Conservation (phyloP, 78 protist genomes). For the Capsaspora owczarzaki region DNA sequence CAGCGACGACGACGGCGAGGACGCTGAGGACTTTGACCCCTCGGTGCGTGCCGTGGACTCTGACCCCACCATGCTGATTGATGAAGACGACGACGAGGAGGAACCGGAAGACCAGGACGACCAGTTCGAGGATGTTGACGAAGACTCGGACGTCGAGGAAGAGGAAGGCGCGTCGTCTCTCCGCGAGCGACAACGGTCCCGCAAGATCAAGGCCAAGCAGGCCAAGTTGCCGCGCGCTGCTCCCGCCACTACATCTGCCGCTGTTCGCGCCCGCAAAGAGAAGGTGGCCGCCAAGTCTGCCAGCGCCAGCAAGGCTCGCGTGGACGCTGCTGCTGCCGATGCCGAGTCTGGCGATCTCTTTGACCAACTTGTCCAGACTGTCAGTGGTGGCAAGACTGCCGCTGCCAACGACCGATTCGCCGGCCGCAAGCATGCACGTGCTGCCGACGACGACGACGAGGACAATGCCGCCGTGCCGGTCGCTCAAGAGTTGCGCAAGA, state of each 20-base stretch:
- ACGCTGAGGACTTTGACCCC: not conserved
- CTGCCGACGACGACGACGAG: not conserved
- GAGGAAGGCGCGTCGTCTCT: not conserved
- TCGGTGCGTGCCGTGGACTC: not conserved
- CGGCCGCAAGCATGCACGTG: not conserved
- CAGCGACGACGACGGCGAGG: not conserved
- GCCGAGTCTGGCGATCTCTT: too few species aligned
- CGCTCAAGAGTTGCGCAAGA: not conserved
- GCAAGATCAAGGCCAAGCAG: not conserved
- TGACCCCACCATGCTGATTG: not conserved
- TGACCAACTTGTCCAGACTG: too few species aligned
- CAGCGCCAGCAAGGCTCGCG: not conserved
- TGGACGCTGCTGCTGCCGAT: not conserved
- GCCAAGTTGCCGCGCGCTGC: not conserved
- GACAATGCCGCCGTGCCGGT: not conserved
- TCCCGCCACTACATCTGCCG: not conserved
- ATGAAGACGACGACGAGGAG: slow-evolving; percentile 4
- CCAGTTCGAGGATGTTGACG: not conserved
- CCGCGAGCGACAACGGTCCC: not conserved
- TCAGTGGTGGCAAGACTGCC: too few species aligned
- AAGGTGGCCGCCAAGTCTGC: not conserved
- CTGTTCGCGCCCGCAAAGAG: not conserved
- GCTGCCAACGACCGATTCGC: too few species aligned
- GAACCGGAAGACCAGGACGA: not conserved
- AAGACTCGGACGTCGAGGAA: not conserved